Base-by-base conservation (phyloP, 208 protist genomes). In the Crithidia fasciculata region DNA sequence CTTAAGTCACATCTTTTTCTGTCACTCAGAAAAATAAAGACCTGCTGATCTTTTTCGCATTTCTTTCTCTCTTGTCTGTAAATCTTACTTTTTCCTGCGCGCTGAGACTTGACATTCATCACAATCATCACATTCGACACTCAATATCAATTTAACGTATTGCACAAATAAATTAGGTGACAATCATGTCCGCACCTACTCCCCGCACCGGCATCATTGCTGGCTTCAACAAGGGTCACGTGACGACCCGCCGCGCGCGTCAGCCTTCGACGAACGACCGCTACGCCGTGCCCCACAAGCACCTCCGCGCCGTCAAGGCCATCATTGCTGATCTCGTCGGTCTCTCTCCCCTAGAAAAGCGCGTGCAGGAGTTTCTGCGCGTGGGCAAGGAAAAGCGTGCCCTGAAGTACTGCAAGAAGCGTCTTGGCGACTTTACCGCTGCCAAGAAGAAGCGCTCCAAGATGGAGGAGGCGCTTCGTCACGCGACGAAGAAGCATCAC, bases 331-430 rank as follows among this genome's bases (percentile, higher is more conserved):
- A 98, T 55, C 80, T 98, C 28, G 92, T 95, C 36, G 96, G 96
- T 72, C 83, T 91, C n/a, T 88, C 91, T n/a, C 96, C 96, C 15
- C 86, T 98, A 66, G 96, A 98, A 79, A 92, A 85, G 83, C 94
- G 96, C 58, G 89, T 96, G 55, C 90, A 93, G 84, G 96, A 98
- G 90, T 81, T 98, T 70, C 87, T 98, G 69, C 96, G 95, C 69
- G 93, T 98, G 18, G 94, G 94, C 39, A 96, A 96, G 89, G 96
- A 98, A 80, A 98, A 98, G 91, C 92, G 95, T 71, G 96, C 96
- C 54, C 86, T 98, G 45, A 97, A 97, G 84, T 95, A 95, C 76
- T 94, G 90, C 88, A 98, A 98, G 87, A 96, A 96, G 88, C 90
- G 95, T 69, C 88, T 98, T 50, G 95, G 95, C 43, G 82, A 92